phyloP scores from a whole-genome alignment of 2,329 filamentous ascomycete species.

The Trichophyton equinum region DNA sequence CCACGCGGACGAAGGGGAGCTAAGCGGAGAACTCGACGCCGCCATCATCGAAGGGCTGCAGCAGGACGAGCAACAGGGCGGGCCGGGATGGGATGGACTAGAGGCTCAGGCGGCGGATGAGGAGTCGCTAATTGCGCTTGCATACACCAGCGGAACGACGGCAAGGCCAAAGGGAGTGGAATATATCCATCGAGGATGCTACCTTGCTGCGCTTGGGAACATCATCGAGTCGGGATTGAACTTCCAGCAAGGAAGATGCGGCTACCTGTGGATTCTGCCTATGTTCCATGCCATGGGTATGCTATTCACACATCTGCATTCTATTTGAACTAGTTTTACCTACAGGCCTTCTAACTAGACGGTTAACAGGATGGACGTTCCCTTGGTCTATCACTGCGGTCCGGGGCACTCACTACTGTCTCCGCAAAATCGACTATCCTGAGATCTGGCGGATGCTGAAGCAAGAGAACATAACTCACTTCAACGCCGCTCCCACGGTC shows the following conservation, averaged over 20 bases:
- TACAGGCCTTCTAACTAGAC: not conserved
- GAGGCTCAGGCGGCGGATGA: slow-evolving; percentile 60
- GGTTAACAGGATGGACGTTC: slow-evolving; percentile 56
- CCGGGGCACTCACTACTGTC: slow-evolving; percentile 84
- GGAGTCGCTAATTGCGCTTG: slow-evolving; percentile 69
- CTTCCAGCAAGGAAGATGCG: slow-evolving; percentile 53
- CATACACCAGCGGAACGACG: slow-evolving; percentile 90
- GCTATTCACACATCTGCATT: slow-evolving; percentile 13
- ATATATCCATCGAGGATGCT: slow-evolving; percentile 77
- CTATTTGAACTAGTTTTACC: too few species aligned
- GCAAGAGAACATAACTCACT: slow-evolving; percentile 80
- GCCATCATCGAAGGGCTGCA: slow-evolving; percentile 68
- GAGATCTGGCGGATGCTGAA: slow-evolving; percentile 84
- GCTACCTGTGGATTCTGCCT: slow-evolving; percentile 83
- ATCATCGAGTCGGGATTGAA: slow-evolving; percentile 82
- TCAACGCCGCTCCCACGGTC: slow-evolving; percentile 90
- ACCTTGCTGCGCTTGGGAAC: slow-evolving; percentile 74
- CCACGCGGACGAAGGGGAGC: slow-evolving; percentile 59
- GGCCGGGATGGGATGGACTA: slow-evolving; percentile 64
- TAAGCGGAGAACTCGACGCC: slow-evolving; percentile 69
- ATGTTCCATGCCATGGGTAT: slow-evolving; percentile 60
- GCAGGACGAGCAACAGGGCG: slow-evolving; percentile 54
- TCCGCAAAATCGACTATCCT: slow-evolving; percentile 89
- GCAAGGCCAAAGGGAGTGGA: slow-evolving; percentile 85
- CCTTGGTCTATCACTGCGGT: slow-evolving; percentile 90